Percentiles rank a stretch among this genome's conserved stretches.
Evolutionary conservation across 2,329 filamentous ascomycete genomes (phyloP).

Genomic region (Xylariaceae sp.): DNA sequence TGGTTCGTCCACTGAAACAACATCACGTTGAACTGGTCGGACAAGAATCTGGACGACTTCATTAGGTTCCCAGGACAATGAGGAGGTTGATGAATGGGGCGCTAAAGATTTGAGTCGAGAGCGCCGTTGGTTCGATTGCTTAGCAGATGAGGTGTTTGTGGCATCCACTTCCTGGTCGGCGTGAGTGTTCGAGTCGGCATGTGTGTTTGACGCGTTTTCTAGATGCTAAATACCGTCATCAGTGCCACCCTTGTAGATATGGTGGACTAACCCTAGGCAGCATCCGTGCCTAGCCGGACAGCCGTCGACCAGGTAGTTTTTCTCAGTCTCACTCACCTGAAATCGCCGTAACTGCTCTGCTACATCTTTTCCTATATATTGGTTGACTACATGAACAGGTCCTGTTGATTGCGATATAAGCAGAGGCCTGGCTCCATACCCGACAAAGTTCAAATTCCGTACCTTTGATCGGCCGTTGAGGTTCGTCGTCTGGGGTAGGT

Average conservation of each 20-base stretch:
- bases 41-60: constrained; percentile 10
- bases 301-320: constrained; percentile 1
- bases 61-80: constrained; percentile 11
- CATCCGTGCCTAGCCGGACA: constrained; percentile 20
- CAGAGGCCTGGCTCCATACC: not conserved
- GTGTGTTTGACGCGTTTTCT: constrained; percentile 35
- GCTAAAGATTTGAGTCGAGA: not conserved
- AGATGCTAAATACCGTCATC: constrained; percentile 30
- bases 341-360: not conserved
- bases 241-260: constrained; percentile 37
- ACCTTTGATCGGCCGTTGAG: constrained; percentile 18
- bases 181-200: not conserved
- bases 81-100: constrained; percentile 3
- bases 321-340: constrained; percentile 23
- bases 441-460: not conserved
- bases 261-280: not conserved
- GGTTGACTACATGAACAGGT: not conserved
- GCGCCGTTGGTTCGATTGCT: constrained; percentile 11
- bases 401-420: not conserved
- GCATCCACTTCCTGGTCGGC: not conserved
- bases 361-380: not conserved
- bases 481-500: constrained; percentile 18
- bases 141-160: constrained; percentile 6
- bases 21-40: constrained; percentile 22
- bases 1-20: constrained; percentile 7